A percentile compares a stretch with the other conserved stretches of the same genome.
phyloP scores from a whole-genome alignment of 2,329 filamentous ascomycete species.

The Paracorniculantispora psalliotae region DNA sequence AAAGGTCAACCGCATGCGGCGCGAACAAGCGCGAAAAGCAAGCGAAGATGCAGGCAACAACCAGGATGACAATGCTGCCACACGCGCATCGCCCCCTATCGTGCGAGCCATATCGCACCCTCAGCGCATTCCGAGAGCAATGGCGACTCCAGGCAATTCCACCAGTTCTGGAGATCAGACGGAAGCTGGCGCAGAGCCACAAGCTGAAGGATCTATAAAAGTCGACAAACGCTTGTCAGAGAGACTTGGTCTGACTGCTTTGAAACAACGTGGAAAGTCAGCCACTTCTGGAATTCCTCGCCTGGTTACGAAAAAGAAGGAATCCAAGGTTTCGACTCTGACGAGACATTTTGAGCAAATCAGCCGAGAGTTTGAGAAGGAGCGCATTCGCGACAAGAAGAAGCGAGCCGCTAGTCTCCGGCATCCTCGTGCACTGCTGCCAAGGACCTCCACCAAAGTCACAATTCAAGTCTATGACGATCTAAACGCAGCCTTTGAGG shows the following conservation, averaged over 20 bases:
- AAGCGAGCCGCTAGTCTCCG: slow-evolving; percentile 72
- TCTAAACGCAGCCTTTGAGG: slow-evolving; percentile 86
- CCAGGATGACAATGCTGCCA: slow-evolving; percentile 32
- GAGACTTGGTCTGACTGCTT: slow-evolving; percentile 58
- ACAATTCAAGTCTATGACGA: slow-evolving; percentile 95
- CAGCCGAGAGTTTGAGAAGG: slow-evolving; percentile 93
- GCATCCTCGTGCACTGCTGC: slow-evolving; percentile 71
- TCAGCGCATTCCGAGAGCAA: not conserved
- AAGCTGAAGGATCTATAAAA: slow-evolving; percentile 39
- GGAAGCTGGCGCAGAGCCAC: not conserved
- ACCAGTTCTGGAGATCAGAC: not conserved
- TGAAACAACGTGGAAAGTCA: slow-evolving; percentile 56
- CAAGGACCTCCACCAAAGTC: slow-evolving; percentile 86
- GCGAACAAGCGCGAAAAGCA: slow-evolving; percentile 36
- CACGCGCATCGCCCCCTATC: slow-evolving; percentile 47
- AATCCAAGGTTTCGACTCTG: slow-evolving; percentile 81
- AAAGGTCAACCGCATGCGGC: slow-evolving; percentile 47
- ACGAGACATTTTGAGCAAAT: slow-evolving; percentile 95
- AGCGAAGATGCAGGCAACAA: slow-evolving; percentile 25
- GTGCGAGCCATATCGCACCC: slow-evolving; percentile 51
- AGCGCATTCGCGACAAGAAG: slow-evolving; percentile 79
- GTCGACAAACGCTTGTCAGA: slow-evolving; percentile 74
- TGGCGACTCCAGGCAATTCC: not conserved
- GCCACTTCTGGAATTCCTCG: slow-evolving; percentile 79
- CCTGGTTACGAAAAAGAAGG: slow-evolving; percentile 70